These are phyloP conservation scores for Vaccinium myrtillus DNA, from an alignment of 148 eudicot genomes.

Conservation along the genomic window DNA sequence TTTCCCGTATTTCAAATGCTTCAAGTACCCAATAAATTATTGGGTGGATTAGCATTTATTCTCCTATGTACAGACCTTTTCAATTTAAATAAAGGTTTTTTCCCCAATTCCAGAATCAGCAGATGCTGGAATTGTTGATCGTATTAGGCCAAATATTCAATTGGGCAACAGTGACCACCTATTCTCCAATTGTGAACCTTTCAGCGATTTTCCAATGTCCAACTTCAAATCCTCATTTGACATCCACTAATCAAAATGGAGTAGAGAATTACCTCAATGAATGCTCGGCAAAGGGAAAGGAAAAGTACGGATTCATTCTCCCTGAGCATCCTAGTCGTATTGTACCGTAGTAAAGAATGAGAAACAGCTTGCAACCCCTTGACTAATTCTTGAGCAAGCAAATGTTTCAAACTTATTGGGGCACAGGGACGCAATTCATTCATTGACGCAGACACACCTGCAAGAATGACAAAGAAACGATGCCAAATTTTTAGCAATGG, in stretches of 20 bases:
- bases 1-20: too few relatives aligned
- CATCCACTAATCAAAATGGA: neutral
- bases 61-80: too few relatives aligned
- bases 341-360: conserved; percentile 79
- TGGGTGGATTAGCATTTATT: too few relatives aligned
- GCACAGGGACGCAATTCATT: conserved; percentile 97
- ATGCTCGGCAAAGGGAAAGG: conserved; percentile 90
- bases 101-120: too few relatives aligned
- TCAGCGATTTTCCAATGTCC: neutral
- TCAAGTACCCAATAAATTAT: too few relatives aligned
- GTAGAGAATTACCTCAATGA: conserved; percentile 59
- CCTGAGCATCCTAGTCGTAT: conserved; percentile 75
- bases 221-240: neutral
- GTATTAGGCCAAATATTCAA: too few relatives aligned
- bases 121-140: too few relatives aligned
- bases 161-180: neutral
- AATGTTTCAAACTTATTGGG: conserved; percentile 84
- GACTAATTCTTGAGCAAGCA: conserved; percentile 87
- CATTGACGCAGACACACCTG: conserved; percentile 96
- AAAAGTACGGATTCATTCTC: conserved; percentile 84
- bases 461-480: neutral
- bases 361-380: conserved; percentile 85
- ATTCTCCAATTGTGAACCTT: neutral
- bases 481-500: conserved; percentile 1
- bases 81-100: too few relatives aligned